A percentile compares a stretch with the other conserved stretches of the same genome.
Evolutionary conservation across 2,329 filamentous ascomycete species (phyloP).

Genomic region (Xylaria sp.): DNA sequence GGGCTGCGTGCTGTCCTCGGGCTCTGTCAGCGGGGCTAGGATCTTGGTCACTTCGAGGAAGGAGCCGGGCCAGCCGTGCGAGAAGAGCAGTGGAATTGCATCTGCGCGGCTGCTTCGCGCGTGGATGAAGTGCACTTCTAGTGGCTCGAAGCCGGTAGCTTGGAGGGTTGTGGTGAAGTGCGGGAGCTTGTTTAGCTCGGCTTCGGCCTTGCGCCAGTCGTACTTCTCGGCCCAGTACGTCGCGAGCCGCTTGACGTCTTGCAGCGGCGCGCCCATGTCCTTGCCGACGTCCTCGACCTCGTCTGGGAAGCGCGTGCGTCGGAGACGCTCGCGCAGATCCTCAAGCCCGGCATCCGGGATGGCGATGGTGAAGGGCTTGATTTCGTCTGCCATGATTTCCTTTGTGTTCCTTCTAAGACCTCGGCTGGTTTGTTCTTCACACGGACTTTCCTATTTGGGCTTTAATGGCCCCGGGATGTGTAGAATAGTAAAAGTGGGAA

Average conservation of each 20-base stretch:
- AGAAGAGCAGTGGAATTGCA: conserved; percentile 44
- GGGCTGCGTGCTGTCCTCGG: conserved; percentile 39
- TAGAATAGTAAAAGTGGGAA: too few species aligned
- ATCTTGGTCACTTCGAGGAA: conserved; percentile 70
- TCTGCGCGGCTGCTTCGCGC: conserved; percentile 60
- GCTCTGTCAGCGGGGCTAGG: conserved; percentile 52
- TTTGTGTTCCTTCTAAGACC: background rate
- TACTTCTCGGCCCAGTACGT: conserved; percentile 67
- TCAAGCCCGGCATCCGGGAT: conserved; percentile 64
- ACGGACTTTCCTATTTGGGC: background rate
- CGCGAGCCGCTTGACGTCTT: conserved; percentile 68
- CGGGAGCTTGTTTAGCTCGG: conserved; percentile 67
- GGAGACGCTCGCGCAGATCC: conserved; percentile 66
- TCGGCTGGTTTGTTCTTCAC: background rate
- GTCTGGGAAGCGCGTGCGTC: conserved; percentile 64
- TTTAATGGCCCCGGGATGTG: too few species aligned
- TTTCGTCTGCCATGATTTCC: conserved; percentile 31
- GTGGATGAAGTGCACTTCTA: conserved; percentile 73
- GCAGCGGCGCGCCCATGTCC: conserved; percentile 65
- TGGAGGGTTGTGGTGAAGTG: conserved; percentile 66
- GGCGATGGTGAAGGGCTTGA: conserved; percentile 59
- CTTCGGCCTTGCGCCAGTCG: conserved; percentile 71
- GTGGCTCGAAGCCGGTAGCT: conserved; percentile 67
- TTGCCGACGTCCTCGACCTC: conserved; percentile 45
- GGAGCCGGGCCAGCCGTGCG: conserved; percentile 63